Base-by-base conservation (phyloP, 2,329 filamentous ascomycete species). In the Fusarium coffeatum region DNA sequence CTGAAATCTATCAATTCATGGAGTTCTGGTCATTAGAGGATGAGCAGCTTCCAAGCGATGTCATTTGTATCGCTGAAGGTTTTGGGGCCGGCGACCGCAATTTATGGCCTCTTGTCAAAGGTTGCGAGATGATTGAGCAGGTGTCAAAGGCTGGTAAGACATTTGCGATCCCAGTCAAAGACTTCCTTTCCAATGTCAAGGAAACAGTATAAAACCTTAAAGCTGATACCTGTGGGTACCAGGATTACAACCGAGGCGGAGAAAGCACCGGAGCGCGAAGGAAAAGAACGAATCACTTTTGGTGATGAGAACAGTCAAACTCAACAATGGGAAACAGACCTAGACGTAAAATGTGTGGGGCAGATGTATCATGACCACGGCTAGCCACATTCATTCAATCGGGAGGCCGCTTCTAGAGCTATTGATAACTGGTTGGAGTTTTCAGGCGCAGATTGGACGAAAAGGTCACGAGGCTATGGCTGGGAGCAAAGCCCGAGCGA, bases 281-380 rank as follows among this genome's bases (percentile, higher is more conserved):
- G 32, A 18, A 10, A 23, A 2, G 3, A 8, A 22, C 25, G n/a
- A 15, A 49, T 59, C 6, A 23, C 5, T 2, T 9, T 42, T n/a
- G 27, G 23, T 1, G 27, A 58, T 0, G 42, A 58, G 2, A 46
- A 25, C 6, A 6, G 2, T 0, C 42, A 57, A 16, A 6, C 1
- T 4, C 32, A 27, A 1, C 11, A 25, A 13, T 58, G 25, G 42
- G 15, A 22, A 27, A 60, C 32, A 6, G 20, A 58, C 8, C 15
- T 60, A 18, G 63, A 66, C 8, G 9, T 47, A 3, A 48, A 55
- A 22, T 51, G 47, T n/a, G 13, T 47, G 22, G 49, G 60, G 5
- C 48, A 65, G 40, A 20, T 55, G 1, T 65, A 66, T 34, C 18
- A 40, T 13, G 30, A 48, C 4, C 20, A 50, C 6, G 40, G 48